Evolutionary conservation across 768 basidiomycete species (phyloP), one percentile per base, ranked within the genome.

Genomic region (Tulasnella sp.): DNA sequence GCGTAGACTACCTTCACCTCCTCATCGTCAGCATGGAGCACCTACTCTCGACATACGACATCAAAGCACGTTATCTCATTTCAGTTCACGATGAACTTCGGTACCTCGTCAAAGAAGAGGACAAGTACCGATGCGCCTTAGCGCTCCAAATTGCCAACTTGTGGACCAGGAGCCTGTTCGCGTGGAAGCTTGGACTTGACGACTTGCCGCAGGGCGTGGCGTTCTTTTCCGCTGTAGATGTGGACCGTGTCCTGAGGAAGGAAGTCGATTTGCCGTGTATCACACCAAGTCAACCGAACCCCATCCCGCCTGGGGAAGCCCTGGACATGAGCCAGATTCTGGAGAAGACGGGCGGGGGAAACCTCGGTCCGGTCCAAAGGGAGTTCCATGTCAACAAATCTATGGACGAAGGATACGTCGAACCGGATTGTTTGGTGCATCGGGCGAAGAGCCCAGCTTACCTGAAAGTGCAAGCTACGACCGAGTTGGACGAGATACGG

Each of bases 11-110:
- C 84, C 92, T 99, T 12, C 98, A 99, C 83, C 91, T 99, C 52
- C 90, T 99, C 80, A 95, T 99, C 83, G 95, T 97, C 72, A 90
- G 95, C 7, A 99, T 98, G 97, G 91, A 96, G 80, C 89, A 97
- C 84, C 90, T 99, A 48, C 91, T 92, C 78, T 85, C 85, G 71
- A 92, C 90, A 77, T 99, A 97, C 86, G 86, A 89, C 82, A 98
- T 99, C 83, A 83, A 93, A 16, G 97, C 97, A 1, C 90, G 98
- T 9, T 99, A 97, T 85, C 91, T 99, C 71, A 92, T 99, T 74
- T 98, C 96, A 14, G 96, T 98, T 1, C 98, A 99, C 85, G 97
- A 99, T 84, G 97, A 99, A 85, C 89, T 99, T 24, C 92, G 98
- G 2, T 98, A 98, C 84, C 89, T 99, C 7, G 96, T 97, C 74